Percentiles rank a stretch among this genome's conserved stretches.
These are phyloP conservation scores for Colletotrichum tropicale DNA, from an alignment of 2,329 filamentous ascomycete genomes.

Conservation along the genomic window DNA sequence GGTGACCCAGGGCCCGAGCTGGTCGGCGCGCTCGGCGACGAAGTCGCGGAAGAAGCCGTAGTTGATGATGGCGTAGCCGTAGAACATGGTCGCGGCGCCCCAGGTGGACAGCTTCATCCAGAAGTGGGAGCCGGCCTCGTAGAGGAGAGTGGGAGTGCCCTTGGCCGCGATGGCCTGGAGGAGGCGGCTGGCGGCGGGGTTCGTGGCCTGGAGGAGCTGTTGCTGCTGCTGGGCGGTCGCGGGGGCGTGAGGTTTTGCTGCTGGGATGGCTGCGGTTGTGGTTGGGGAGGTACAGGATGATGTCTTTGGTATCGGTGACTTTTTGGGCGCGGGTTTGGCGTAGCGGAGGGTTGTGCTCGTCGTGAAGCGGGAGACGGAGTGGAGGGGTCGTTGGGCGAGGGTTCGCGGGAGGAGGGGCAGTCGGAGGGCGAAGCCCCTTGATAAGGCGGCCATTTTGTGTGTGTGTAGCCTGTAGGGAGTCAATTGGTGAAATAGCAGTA, in stretches of 20 bases:
- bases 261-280: neutral
- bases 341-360: neutral
- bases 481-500: neutral
- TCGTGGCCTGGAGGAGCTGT: neutral
- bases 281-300: neutral
- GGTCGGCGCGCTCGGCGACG: slow-evolving; percentile 51
- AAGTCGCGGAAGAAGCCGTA: slow-evolving; percentile 53
- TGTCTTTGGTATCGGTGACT: neutral
- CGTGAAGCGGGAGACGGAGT: slow-evolving; percentile 2
- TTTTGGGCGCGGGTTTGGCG: neutral
- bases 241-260: neutral
- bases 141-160: slow-evolving; percentile 62
- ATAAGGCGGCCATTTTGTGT: slow-evolving; percentile 5
- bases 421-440: slow-evolving; percentile 14
- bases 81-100: slow-evolving; percentile 56
- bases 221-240: neutral
- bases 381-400: neutral
- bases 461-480: neutral
- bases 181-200: slow-evolving; percentile 38
- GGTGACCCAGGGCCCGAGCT: slow-evolving; percentile 53
- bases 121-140: slow-evolving; percentile 68
- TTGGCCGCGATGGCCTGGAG: slow-evolving; percentile 61
- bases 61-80: slow-evolving; percentile 55
- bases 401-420: slow-evolving; percentile 1
- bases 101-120: slow-evolving; percentile 67